phyloP scores from a whole-genome alignment of 768 basidiomycete genomes.

The Kwoniella pini region DNA sequence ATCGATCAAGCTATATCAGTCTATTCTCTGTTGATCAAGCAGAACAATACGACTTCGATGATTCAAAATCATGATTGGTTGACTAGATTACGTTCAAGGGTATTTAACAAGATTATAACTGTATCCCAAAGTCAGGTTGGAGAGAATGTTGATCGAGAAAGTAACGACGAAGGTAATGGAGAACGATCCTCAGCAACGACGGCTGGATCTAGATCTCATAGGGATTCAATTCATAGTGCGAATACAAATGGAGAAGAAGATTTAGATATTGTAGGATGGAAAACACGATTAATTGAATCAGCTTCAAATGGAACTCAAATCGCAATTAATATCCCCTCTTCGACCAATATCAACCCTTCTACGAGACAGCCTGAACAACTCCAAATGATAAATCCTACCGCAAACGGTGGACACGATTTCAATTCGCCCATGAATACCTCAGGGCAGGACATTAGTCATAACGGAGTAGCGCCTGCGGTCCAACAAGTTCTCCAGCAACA shows the following conservation, averaged over 20 bases:
- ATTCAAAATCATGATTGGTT: slow-evolving; percentile 35
- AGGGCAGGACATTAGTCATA: neutral
- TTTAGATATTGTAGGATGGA: slow-evolving; percentile 28
- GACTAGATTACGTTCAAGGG: slow-evolving; percentile 21
- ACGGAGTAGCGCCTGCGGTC: slow-evolving; percentile 9
- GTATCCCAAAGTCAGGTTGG: neutral
- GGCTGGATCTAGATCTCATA: no score
- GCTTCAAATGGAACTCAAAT: slow-evolving; percentile 16
- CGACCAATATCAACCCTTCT: neutral
- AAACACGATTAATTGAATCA: slow-evolving; percentile 30
- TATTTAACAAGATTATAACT: slow-evolving; percentile 11
- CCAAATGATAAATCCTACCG: neutral
- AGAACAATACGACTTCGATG: slow-evolving; percentile 14
- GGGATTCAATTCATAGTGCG: no score
- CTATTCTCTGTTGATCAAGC: slow-evolving; percentile 24
- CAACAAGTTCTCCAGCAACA: slow-evolving; percentile 25
- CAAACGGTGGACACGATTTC: neutral
- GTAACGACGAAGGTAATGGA: neutral
- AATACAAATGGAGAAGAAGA: slow-evolving; percentile 12
- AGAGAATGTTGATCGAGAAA: neutral
- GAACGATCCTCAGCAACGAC: neutral
- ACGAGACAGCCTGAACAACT: no score
- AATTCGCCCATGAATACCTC: neutral
- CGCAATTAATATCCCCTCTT: slow-evolving; percentile 13
- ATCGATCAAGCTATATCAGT: slow-evolving; percentile 26